Base-by-base conservation (phyloP, 1,284 basidiomycete species). In the Ceratobasidium sp. region DNA sequence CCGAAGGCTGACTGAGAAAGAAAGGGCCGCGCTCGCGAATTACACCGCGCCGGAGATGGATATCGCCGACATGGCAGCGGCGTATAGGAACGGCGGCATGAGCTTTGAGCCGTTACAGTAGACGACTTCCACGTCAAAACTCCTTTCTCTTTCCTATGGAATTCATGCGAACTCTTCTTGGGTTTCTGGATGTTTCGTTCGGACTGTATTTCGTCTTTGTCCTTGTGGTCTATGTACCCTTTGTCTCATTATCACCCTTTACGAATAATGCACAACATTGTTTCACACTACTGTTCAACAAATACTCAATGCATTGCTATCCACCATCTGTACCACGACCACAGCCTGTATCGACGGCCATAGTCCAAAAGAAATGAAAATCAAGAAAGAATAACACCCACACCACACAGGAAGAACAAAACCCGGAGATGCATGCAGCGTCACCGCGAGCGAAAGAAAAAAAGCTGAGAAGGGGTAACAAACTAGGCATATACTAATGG, bases 11-110 rank as follows among this genome's bases (percentile, higher is more conserved):
- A 67, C 63, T 32, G 35, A 55, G 35, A 49, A 23, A 7, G 63
- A 67, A 44, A 49, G 49, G 30, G 63, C 63, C 49, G 63, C 26
- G 28, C 46, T 67, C 21, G 63, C 63, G 26, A 52, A 67, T 38
- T 67, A 52, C 30, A 67, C 63, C 49, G 26, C 35, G 23, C 63
- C 63, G 11, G 63, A 67, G 63, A 67, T 67, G 63, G 63, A 67
- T 41, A 67, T 67, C 23, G 44, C 63, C 5, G 63, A 67, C 26
- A 66, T 66, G 63, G 63, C 26, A 14, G 46, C 26, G n/a, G 16
- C 35, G 1, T 67, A 28, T 38, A 41, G 49, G 8, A 23, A 43
- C 21, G 16, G 8, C 16, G n/a, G 28, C 32, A 55, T 54, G 49
- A 52, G 30, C 38, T 67, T 67, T 21, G 63, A 67, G 49, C 44